A percentile compares a stretch with the other conserved stretches of the same genome.
These are phyloP conservation scores for Aspergillus coremiiformis DNA, from an alignment of 495 filamentous ascomycete genomes.

Conservation along the genomic window DNA sequence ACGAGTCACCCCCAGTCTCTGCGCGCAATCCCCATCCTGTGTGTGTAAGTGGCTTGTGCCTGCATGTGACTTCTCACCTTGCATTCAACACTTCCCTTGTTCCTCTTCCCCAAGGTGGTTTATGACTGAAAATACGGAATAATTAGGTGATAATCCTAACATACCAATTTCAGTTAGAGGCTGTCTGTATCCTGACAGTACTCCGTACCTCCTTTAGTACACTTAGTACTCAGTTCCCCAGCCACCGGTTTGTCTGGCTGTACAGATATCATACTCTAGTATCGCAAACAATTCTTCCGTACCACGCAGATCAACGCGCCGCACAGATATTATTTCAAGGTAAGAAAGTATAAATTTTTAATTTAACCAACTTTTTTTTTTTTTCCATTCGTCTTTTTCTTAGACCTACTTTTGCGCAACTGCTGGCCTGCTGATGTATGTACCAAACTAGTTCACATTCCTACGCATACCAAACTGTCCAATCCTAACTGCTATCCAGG, in stretches of 20 bases:
- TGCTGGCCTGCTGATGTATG: conserved; percentile 11
- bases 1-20: conserved; percentile 5
- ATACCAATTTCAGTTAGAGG: background rate
- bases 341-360: conserved; percentile 1
- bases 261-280: too few species aligned
- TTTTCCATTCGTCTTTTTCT: background rate
- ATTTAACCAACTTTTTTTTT: conserved; percentile 5
- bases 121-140: background rate
- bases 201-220: too few species aligned
- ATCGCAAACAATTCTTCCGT: conserved; percentile 1
- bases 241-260: conserved; percentile 8
- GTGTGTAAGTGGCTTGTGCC: conserved; percentile 22
- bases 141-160: background rate
- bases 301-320: conserved; percentile 14
- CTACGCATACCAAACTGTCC: conserved; percentile 13
- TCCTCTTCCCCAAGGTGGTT: conserved; percentile 2
- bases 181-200: too few species aligned
- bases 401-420: conserved; percentile 4
- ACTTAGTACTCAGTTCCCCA: too few species aligned
- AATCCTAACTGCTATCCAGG: conserved; percentile 9
- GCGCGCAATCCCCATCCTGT: background rate
- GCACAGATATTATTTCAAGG: background rate
- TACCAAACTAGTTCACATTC: conserved; percentile 18
- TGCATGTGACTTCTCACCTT: conserved; percentile 20
- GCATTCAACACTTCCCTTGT: conserved; percentile 1